Evolutionary conservation across 2,329 filamentous ascomycete genomes (phyloP).

Genomic region (Thelonectria olida): DNA sequence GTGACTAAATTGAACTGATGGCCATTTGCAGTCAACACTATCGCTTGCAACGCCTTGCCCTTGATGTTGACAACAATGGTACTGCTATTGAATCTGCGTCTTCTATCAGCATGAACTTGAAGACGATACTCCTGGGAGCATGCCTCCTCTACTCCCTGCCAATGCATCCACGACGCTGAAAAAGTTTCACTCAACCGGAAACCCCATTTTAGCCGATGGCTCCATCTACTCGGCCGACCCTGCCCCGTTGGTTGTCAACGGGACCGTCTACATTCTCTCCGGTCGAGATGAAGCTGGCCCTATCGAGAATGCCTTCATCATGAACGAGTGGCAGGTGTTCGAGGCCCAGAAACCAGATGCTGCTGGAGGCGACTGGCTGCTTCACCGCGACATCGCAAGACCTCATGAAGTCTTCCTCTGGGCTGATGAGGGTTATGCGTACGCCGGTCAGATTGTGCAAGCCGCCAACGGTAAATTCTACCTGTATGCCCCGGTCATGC

Average conservation of each 20-base stretch:
- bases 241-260: conserved; percentile 47
- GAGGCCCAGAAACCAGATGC: conserved; percentile 41
- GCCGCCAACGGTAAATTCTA: conserved; percentile 47
- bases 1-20: no score
- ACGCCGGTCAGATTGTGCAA: conserved; percentile 47
- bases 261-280: conserved; percentile 48
- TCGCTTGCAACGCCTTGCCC: no score
- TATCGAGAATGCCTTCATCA: conserved; percentile 43
- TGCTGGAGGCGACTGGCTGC: conserved; percentile 44
- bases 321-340: conserved; percentile 49
- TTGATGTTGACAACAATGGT: no score
- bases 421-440: conserved; percentile 45
- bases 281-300: conserved; percentile 45
- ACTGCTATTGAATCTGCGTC: not conserved
- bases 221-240: conserved; percentile 50
- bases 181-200: conserved; percentile 42
- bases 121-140: not conserved
- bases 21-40: no score
- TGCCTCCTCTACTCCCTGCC: not conserved
- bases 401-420: conserved; percentile 46
- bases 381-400: conserved; percentile 42
- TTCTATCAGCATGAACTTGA: not conserved
- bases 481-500: conserved; percentile 46
- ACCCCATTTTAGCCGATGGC: conserved; percentile 48
- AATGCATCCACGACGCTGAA: not conserved